phyloP scores from a whole-genome alignment of 768 basidiomycete species.

The Sporobolomyces phaffii region DNA sequence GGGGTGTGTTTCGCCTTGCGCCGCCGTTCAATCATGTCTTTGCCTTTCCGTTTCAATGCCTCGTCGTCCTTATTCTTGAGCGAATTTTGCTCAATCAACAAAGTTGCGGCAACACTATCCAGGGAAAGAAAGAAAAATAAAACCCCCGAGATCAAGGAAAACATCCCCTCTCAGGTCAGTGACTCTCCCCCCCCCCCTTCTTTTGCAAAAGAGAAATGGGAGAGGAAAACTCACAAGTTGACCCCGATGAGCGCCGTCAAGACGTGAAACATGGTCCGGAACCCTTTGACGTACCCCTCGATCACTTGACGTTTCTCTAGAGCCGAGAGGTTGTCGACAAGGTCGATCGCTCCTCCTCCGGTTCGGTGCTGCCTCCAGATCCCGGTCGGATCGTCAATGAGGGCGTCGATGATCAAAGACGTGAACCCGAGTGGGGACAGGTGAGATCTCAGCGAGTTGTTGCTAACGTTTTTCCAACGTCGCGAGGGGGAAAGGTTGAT shows the following conservation, averaged over 20 bases:
- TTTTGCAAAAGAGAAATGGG: background rate
- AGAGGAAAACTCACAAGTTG: slow-evolving; percentile 53
- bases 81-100: slow-evolving; percentile 14
- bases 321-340: slow-evolving; percentile 50
- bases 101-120: background rate
- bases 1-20: slow-evolving; percentile 15
- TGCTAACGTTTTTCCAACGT: slow-evolving; percentile 46
- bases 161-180: too few species aligned
- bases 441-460: slow-evolving; percentile 47
- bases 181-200: background rate
- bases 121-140: background rate
- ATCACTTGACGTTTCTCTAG: slow-evolving; percentile 51
- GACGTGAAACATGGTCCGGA: slow-evolving; percentile 58
- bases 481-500: slow-evolving; percentile 47
- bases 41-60: slow-evolving; percentile 24
- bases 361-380: slow-evolving; percentile 43
- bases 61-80: slow-evolving; percentile 28
- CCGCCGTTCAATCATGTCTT: slow-evolving; percentile 4
- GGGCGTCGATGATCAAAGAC: background rate
- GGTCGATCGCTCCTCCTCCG: slow-evolving; percentile 36
- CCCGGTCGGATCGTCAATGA: slow-evolving; percentile 52
- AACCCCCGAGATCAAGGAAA: too few species aligned
- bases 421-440: slow-evolving; percentile 13
- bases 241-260: slow-evolving; percentile 56
- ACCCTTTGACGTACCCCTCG: slow-evolving; percentile 56